Base-by-base conservation (phyloP, 1,284 basidiomycete genomes). In the Marasmius sp. region DNA sequence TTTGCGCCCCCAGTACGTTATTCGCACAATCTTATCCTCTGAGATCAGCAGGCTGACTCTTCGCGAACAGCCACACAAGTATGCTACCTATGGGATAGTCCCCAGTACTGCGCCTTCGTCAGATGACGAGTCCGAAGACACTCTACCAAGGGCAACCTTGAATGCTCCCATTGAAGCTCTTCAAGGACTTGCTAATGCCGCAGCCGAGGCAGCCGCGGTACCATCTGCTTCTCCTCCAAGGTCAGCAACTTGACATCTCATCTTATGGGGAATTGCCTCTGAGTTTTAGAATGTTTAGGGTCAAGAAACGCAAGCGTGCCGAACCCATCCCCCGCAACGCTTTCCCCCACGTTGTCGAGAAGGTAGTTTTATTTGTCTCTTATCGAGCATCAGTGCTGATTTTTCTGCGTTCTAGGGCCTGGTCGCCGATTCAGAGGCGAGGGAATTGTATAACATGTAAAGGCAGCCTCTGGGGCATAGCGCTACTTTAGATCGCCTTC, bases 91-190 rank as follows among this genome's bases (percentile, higher is more conserved):
- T 70, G 94, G 94, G 16, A 94, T 95, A 66, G 85, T 94, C 54
- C 81, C 93, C 52, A 86, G 89, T 74, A 87, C 92, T 11, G 81
- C 92, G 54, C 81, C 91, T 4, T 94, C 93, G 0, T 94, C 93
- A 47, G 91, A 94, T 64, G 93, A 95, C 69, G 92, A 93, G 70
- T 91, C 91, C 1, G 93, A 95, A 68, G 92, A 94, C 63, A 91
- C 93, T 0, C 78, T 95, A 6, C 91, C 93, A 14, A 84, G 92
- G 43, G 85, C 90, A 33, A 86, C 89, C 39, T 79, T 96, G 65
- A 93, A 92, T 64, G 94, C 95, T 0, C 95, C 95, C 0, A 97
- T 97, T 62, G 94, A 97, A 72, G 95, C 95, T 5, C 79, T 97
- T 38, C 92, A 97, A 71, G 93, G 94, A 2, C 80, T 97, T 50